A percentile compares a stretch with the other conserved stretches of the same genome.
phyloP scores from a whole-genome alignment of 257 asterid genomes.

The Lycium barbarum region DNA sequence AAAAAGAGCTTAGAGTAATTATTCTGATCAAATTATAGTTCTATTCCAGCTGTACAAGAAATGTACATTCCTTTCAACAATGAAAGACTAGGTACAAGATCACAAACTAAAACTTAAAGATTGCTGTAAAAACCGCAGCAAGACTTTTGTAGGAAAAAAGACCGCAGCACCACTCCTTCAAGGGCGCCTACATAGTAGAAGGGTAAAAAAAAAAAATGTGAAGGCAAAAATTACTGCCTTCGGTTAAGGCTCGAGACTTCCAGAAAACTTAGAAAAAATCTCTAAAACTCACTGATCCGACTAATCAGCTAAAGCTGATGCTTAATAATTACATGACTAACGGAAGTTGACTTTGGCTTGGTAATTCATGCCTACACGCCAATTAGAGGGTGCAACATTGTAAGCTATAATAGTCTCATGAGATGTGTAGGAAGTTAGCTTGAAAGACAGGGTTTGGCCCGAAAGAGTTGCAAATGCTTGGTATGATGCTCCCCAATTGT shows the following conservation, averaged over 20 bases:
- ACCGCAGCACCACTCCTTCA: not conserved
- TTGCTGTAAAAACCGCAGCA: not conserved
- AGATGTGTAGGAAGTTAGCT: constrained; percentile 62
- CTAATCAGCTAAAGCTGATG: not conserved
- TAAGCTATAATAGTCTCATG: constrained; percentile 57
- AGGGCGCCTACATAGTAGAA: not conserved
- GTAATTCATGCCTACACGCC: constrained; percentile 68
- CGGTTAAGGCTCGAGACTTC: not conserved
- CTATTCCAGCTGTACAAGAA: not conserved
- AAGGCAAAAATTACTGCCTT: not conserved
- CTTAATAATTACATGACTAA: constrained; percentile 26
- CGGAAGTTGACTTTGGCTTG: constrained; percentile 56
- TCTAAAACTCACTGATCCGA: not conserved
- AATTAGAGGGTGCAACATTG: constrained; percentile 73
- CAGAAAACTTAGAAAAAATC: not conserved
- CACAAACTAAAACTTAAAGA: not conserved
- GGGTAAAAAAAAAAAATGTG: not conserved
- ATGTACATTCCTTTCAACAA: no score
- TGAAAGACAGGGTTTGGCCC: constrained; percentile 80
- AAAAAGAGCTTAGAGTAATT: not conserved
- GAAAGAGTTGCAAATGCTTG: constrained; percentile 70
- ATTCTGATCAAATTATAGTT: not conserved
- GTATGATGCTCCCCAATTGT: constrained; percentile 92
- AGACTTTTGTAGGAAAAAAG: not conserved
- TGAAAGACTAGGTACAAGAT: not conserved